Percentiles rank a stretch among this genome's conserved stretches.
These are phyloP conservation scores for Flaveria floridana DNA, from an alignment of 140 eudicot genomes.

Conservation along the genomic window DNA sequence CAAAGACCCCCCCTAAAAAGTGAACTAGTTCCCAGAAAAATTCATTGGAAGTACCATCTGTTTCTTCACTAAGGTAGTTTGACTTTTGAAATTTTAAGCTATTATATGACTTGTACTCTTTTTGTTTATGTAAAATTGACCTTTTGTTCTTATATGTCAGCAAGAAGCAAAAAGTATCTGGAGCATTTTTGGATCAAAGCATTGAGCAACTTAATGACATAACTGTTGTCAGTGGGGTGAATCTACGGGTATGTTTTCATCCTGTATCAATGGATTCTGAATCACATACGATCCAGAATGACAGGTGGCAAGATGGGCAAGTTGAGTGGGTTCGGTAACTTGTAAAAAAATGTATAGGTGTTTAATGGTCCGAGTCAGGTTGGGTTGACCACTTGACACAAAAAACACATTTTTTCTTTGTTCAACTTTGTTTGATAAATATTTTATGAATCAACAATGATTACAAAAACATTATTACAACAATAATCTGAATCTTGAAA, in stretches of 20 bases:
- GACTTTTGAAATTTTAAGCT: constrained; percentile 18
- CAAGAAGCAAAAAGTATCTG: constrained; percentile 83
- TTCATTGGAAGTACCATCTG: constrained; percentile 64
- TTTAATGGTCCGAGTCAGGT: neutral
- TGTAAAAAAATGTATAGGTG: neutral
- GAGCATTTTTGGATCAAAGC: constrained; percentile 68
- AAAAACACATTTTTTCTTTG: neutral
- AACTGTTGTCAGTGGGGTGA: constrained; percentile 85
- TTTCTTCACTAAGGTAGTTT: constrained; percentile 59
- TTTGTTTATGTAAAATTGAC: neutral
- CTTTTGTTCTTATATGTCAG: constrained; percentile 35
- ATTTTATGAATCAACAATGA: neutral
- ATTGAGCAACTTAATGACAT: constrained; percentile 89
- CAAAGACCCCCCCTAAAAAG: constrained; percentile 61
- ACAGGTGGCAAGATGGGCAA: neutral
- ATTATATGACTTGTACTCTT: neutral
- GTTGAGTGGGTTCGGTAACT: neutral
- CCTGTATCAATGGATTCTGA: constrained; percentile 1
- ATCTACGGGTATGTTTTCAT: constrained; percentile 63
- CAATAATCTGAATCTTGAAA: neutral
- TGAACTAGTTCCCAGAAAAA: constrained; percentile 62
- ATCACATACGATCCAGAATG: neutral
- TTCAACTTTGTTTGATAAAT: neutral
- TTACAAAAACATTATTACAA: neutral
- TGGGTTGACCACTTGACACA: neutral